Evolutionary conservation across 2,329 filamentous ascomycete genomes (phyloP).

Genomic region (Cladosporium sp.): DNA sequence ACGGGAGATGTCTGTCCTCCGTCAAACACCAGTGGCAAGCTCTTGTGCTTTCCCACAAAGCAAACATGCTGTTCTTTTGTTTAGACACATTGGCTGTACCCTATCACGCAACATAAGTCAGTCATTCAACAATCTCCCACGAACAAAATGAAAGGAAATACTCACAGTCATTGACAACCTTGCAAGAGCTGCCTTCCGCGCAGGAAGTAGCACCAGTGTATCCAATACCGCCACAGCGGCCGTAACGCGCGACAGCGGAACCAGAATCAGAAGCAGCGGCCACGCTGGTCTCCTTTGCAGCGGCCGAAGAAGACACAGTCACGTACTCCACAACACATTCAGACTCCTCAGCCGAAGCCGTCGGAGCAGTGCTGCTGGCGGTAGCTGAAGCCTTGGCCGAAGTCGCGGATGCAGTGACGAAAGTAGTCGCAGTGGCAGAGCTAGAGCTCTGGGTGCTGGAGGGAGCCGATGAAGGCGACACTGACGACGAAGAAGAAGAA

Average conservation of each 20-base stretch:
- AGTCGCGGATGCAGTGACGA: neutral
- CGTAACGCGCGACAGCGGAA: neutral
- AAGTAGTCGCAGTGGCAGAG: neutral
- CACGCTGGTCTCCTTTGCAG: neutral
- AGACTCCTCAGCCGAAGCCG: neutral
- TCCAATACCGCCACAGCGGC: neutral
- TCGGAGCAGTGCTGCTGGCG: neutral
- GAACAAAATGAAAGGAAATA: neutral
- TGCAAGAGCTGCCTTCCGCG: neutral
- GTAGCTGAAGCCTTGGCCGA: neutral
- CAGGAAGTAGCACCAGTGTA: conserved; percentile 1
- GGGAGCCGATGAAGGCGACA: neutral
- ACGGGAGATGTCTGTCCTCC: neutral
- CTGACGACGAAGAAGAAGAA: neutral
- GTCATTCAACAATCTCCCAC: neutral
- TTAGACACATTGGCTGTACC: neutral
- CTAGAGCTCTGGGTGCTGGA: neutral
- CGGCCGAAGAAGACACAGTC: neutral
- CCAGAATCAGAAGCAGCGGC: neutral
- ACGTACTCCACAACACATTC: neutral
- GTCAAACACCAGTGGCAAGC: neutral
- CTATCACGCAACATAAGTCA: neutral
- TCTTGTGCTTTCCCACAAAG: neutral
- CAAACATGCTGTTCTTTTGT: neutral
- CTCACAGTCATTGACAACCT: neutral